Evolutionary conservation across 2,329 filamentous ascomycete species (phyloP).

Genomic region (Chrysoporthe puriensis): DNA sequence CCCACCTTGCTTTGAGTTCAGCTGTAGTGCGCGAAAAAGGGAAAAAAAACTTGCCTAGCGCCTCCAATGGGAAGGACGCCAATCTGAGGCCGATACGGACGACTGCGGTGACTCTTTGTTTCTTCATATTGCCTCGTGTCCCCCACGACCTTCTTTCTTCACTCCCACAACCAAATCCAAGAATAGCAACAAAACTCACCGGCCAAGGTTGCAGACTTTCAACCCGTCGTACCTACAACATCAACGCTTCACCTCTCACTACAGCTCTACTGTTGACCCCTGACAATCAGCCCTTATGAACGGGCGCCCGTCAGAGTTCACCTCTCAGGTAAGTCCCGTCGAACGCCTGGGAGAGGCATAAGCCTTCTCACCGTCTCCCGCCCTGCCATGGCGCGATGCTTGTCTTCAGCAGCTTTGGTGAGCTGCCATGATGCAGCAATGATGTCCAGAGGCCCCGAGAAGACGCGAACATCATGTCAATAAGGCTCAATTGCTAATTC

Average conservation of each 20-base stretch:
- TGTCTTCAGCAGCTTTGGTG: constrained; percentile 5
- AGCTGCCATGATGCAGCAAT: background rate
- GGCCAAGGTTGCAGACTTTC: constrained; percentile 1
- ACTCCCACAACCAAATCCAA: constrained; percentile 15
- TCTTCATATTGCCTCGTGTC: constrained; percentile 2
- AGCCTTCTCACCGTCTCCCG: background rate
- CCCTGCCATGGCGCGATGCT: background rate
- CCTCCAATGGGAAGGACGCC: constrained; percentile 1
- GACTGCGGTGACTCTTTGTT: constrained; percentile 15
- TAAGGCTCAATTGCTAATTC: constrained; percentile 45
- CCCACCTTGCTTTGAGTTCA: background rate
- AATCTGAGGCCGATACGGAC: constrained; percentile 11
- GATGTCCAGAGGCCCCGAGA: background rate
- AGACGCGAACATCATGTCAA: constrained; percentile 20
- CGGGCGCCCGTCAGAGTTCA: constrained; percentile 83
- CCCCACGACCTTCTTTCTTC: background rate
- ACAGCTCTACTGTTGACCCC: constrained; percentile 35
- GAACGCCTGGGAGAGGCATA: constrained; percentile 3
- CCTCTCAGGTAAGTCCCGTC: constrained; percentile 71
- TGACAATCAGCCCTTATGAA: constrained; percentile 75
- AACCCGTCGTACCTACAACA: constrained; percentile 26
- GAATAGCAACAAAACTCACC: constrained; percentile 11
- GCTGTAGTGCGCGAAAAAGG: background rate
- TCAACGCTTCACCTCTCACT: constrained; percentile 29
- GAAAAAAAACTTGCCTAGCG: constrained; percentile 13